Evolutionary conservation across 306 rosid species (phyloP), one percentile per base, ranked within the genome.

Genomic region (Ormosia emarginata): DNA sequence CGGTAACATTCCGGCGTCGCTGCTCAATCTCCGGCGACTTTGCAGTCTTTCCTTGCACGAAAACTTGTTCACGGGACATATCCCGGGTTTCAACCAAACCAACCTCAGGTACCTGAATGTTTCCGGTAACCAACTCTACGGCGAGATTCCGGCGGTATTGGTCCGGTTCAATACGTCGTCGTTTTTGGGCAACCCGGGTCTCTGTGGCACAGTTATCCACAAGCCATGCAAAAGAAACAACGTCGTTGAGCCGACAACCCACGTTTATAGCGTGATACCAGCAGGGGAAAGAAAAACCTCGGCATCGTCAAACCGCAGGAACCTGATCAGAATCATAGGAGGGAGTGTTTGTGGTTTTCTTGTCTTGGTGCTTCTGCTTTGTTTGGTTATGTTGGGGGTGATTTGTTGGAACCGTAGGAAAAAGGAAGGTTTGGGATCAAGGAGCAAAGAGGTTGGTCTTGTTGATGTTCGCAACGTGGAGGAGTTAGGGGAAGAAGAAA

Each of bases 81-180:
- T 95, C 30, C 98, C 98, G 3, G 78, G 89, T 4, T 87, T 95
- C 70, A 89, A 95, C 77, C 98, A 95, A 77, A 88, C 89, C 78
- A 87, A 92, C 15, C 94, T 95, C 67, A 75, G 94, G 71, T 93
- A 88, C 89, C 85, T 95, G 67, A 93, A 93, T 15, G 89, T 93
- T 32, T 95, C 98, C 12, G 88, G 91, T 75, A 95, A 95, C 84
- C 81, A 47, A 50, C 98, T 95, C 61, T 85, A 91, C 64, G 98
- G 98, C 18, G 83, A 70, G 87, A 90, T 95, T 43, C 98, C 98
- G 53, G 69, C 90, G 3, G 49, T 91, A 1, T 70, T 95, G 71
- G 81, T 74, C 40, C 92, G 84, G 13, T 95, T 95, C 89, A 93
- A 93, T 24, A 65, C 82, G 39, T 88, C 98, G 63, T 91, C 98